Base-by-base conservation (phyloP, 1,139 yeast species). In the Candida tetrigidarum region DNA sequence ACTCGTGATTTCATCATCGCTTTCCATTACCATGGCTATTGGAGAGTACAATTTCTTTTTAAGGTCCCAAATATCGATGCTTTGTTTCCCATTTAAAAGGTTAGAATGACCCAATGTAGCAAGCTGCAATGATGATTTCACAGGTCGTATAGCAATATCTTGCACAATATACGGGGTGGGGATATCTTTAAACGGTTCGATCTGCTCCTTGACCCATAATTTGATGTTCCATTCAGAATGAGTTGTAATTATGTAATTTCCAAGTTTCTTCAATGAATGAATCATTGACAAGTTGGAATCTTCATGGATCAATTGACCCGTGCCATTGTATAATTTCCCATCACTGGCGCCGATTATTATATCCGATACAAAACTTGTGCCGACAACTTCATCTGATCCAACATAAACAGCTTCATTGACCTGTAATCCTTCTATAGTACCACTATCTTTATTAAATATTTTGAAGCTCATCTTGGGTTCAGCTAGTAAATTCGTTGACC, bases 61-160 rank as follows among this genome's bases (percentile, higher is more conserved):
- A 32, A 84, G 59, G 55, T 83, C 82, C 86, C 86, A 83, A 18
- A 80, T 61, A 46, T 80, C 80, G n/a, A 83, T 54, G 11, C 63
- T 54, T 0, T 81, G 23, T 12, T 43, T 44, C 5, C 43, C 71
- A 20, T 41, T 38, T 12, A 46, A 11, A 15, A 69, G 62, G 18
- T 54, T 53, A 40, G 55, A 47, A 2, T 77, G 69, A 4, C 81
- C 83, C 19, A 76, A 72, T 1, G 76, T 62, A 1, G 78, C 77
- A 54, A 83, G 79, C 41, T 81, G 76, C 8, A 67, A 62, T 1
- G 69, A 64, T 10, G 58, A 50, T 9, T 57, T 19, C 12, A 18
- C 53, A 0, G 84, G 84, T 36, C 76, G 60, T 63, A 76, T 67
- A 4, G 66, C 60, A 1, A 79, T 64, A 38, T 71, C 76, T 39